Conservation (phyloP, 768 basidiomycete genomes). For the Boletales sp. region DNA sequence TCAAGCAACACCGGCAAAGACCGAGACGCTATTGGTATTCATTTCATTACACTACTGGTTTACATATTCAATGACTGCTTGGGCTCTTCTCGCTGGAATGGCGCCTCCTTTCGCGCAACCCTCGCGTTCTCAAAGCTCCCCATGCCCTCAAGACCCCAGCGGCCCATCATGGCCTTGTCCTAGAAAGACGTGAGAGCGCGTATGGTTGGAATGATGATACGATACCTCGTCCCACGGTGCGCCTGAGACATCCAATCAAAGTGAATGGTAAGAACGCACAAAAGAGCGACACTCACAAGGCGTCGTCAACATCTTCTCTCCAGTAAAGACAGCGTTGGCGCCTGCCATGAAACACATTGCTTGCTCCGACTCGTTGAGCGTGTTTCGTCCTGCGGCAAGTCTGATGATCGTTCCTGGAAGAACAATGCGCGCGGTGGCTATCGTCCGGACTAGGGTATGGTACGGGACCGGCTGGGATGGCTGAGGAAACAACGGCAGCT, state of each 20-base stretch:
- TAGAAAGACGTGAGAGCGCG: conserved; percentile 25
- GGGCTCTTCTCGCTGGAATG: conserved; percentile 11
- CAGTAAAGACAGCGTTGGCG: conserved; percentile 98
- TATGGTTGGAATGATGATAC: background rate
- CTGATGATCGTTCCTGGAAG: conserved; percentile 92
- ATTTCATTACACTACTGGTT: too few relatives aligned
- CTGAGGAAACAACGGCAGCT: conserved; percentile 7
- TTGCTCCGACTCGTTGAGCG: conserved; percentile 85
- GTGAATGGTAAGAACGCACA: background rate
- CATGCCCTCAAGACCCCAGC: conserved; percentile 94
- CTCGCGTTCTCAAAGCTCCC: conserved; percentile 75
- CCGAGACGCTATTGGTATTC: conserved; percentile 9
- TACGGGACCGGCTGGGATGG: conserved; percentile 65
- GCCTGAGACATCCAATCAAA: conserved; percentile 40
- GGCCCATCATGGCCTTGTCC: conserved; percentile 91
- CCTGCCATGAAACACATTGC: conserved; percentile 99
- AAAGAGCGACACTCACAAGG: conserved; percentile 60
- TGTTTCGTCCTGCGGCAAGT: conserved; percentile 90
- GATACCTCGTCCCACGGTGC: conserved; percentile 91
- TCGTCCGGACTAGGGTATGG: conserved; percentile 85
- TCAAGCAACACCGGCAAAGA: conserved; percentile 18
- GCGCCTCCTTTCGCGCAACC: conserved; percentile 53
- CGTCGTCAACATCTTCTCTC: conserved; percentile 95
- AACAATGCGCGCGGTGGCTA: conserved; percentile 91
- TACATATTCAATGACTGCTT: background rate